Base-by-base conservation (phyloP, 257 asterid species). In the Leptodermis oblonga region DNA sequence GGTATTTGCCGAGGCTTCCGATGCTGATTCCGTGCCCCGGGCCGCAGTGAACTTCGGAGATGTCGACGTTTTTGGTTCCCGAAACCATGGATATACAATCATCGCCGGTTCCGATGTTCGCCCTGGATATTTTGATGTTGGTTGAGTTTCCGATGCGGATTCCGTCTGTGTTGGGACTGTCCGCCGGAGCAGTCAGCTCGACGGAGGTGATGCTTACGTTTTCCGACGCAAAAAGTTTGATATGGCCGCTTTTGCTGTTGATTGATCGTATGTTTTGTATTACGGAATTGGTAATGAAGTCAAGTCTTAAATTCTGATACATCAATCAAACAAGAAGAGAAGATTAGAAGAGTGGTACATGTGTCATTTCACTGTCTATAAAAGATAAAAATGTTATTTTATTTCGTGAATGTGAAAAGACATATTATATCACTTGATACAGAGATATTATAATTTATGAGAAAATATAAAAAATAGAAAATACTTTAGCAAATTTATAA, bases 1-100 rank as follows among this genome's bases (percentile, higher is more conserved):
- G 74, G 67, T 65, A 39, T 41, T 56, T 76, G 4, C 97, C 93
- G 0, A 86, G 88, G 76, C 92, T 84, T 6, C 96, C 92, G 6
- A 87, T 69, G 72, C 96, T 87, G 72, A 87, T 85, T 28, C 97
- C 95, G 23, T 90, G 97, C 2, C 95, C 93, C 3, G 97, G 97
- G 2, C 97, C 95, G 59, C 95, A 90, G 0, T 45, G 0, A 39
- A 90, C 85, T 0, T 51, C 67, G 10, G 74, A 22, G 23, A 88
- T 84, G 14, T 80, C 78, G 20, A 88, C 74, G 82, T 77, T 48
- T 26, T 64, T 62, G 67, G 86, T 82, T 3, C 95, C 97, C 0
- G 86, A 68, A 53, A 88, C 84, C 91, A 90, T 83, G 39, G 92
- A 34, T 23, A 90, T 33, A 71, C 97, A 90, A 62, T 86, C 95